Evolutionary conservation across 2,329 filamentous ascomycete genomes (phyloP).

Genomic region (Penicillium brevicompactum): DNA sequence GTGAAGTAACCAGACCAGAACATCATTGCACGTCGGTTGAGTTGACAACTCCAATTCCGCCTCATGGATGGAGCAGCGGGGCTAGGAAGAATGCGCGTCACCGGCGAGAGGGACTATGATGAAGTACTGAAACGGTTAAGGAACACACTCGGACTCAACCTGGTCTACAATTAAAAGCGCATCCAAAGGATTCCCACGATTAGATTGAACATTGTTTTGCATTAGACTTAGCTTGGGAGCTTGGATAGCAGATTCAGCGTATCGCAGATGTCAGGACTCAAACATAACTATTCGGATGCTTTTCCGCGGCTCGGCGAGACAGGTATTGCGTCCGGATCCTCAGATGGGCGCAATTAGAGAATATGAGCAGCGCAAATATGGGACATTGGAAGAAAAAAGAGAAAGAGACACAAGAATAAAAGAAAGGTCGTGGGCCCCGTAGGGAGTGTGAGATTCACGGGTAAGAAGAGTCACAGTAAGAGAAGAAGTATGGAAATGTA

Average conservation of each 20-base stretch:
- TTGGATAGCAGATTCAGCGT: neutral
- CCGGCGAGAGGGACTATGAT: too few species aligned
- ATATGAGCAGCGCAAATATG: slow-evolving; percentile 28
- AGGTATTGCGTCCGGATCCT: neutral
- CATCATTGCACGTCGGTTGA: too few species aligned
- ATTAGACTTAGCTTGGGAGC: neutral
- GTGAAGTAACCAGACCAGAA: too few species aligned
- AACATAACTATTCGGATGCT: neutral
- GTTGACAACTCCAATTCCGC: too few species aligned
- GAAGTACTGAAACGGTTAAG: too few species aligned
- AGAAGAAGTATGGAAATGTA: slow-evolving; percentile 17
- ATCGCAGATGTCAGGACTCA: neutral
- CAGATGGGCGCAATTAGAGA: slow-evolving; percentile 28
- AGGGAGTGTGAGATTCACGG: slow-evolving; percentile 13
- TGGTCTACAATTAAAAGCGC: too few species aligned
- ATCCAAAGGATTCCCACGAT: too few species aligned
- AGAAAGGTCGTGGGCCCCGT: slow-evolving; percentile 13
- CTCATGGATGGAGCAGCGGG: too few species aligned
- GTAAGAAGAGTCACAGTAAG: slow-evolving; percentile 9
- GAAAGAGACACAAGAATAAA: slow-evolving; percentile 10
- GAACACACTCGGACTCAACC: too few species aligned
- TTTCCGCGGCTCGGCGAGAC: neutral
- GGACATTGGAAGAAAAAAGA: slow-evolving; percentile 20
- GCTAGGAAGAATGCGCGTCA: too few species aligned
- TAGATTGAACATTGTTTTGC: too few species aligned